Percentiles rank a stretch among this genome's conserved stretches.
Conservation (phyloP, 129 eudicot genomes). For the Silybum marianum region DNA sequence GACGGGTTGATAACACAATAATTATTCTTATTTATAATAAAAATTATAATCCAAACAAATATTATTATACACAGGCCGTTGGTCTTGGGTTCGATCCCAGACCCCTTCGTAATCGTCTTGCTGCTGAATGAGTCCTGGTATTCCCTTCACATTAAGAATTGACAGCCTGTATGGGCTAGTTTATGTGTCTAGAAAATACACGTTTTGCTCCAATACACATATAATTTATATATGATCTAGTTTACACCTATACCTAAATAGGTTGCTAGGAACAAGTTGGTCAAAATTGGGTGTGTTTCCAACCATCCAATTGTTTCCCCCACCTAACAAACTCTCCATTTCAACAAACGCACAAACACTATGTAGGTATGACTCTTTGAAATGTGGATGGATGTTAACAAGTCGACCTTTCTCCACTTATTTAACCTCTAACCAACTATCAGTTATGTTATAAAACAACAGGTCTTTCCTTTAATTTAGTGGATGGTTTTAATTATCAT, state of each 20-base stretch:
- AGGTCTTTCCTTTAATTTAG: background rate
- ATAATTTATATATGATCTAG: too few relatives aligned
- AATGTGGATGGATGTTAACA: constrained; percentile 20
- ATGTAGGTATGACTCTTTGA: background rate
- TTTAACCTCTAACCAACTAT: constrained; percentile 17
- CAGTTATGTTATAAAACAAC: background rate
- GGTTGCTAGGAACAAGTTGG: constrained; percentile 27
- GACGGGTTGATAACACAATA: background rate
- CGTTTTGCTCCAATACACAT: too few relatives aligned
- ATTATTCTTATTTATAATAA: background rate
- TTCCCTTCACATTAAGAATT: too few relatives aligned
- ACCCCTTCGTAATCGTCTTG: too few relatives aligned
- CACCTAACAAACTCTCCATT: constrained; percentile 25
- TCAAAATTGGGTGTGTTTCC: constrained; percentile 35
- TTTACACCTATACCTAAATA: constrained; percentile 1
- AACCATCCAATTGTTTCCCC: constrained; percentile 34
- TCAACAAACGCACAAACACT: constrained; percentile 21
- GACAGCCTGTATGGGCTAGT: too few relatives aligned
- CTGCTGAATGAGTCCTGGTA: too few relatives aligned
- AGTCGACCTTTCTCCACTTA: constrained; percentile 12
- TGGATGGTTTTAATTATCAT: background rate
- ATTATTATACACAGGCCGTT: background rate
- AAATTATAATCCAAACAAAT: background rate
- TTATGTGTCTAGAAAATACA: too few relatives aligned
- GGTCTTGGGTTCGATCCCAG: too few relatives aligned